phyloP scores from a whole-genome alignment of 179 eudicot genomes.

The Patellifolia procumbens region DNA sequence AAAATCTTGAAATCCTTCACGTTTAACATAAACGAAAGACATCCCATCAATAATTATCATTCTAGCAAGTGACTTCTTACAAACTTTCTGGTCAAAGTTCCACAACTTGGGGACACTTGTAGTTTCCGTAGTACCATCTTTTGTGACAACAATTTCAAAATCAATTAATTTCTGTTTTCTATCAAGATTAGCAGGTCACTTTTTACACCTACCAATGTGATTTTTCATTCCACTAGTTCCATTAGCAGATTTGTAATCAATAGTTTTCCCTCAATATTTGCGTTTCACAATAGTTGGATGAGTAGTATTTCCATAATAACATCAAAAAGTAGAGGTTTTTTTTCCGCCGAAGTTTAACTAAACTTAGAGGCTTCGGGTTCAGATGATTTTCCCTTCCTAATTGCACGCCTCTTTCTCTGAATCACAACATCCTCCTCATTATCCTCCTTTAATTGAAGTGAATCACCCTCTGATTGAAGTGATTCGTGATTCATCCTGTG shows the following conservation, averaged over 20 bases:
- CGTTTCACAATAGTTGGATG: too few species aligned
- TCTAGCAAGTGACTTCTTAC: background rate
- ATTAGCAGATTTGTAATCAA: background rate
- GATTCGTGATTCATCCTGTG: too few species aligned
- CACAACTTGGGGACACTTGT: background rate
- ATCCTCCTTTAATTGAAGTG: too few species aligned
- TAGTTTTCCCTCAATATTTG: background rate
- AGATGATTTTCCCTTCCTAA: too few species aligned
- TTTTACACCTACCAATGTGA: background rate
- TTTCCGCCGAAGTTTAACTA: too few species aligned
- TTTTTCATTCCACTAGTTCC: constrained; percentile 3
- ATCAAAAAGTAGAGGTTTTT: too few species aligned
- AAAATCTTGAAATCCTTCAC: background rate
- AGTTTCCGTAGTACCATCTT: background rate
- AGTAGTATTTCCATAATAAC: too few species aligned
- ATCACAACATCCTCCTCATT: too few species aligned
- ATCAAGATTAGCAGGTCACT: background rate
- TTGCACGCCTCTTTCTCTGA: too few species aligned
- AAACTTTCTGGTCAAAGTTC: background rate
- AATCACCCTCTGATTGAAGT: too few species aligned
- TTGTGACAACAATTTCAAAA: background rate
- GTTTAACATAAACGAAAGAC: background rate
- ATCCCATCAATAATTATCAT: background rate
- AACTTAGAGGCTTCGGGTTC: too few species aligned
- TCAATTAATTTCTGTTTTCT: background rate